Percentiles rank a stretch among this genome's conserved stretches.
Evolutionary conservation across 140 eudicot species (phyloP).

Genomic region (Ambrosia hybrid): DNA sequence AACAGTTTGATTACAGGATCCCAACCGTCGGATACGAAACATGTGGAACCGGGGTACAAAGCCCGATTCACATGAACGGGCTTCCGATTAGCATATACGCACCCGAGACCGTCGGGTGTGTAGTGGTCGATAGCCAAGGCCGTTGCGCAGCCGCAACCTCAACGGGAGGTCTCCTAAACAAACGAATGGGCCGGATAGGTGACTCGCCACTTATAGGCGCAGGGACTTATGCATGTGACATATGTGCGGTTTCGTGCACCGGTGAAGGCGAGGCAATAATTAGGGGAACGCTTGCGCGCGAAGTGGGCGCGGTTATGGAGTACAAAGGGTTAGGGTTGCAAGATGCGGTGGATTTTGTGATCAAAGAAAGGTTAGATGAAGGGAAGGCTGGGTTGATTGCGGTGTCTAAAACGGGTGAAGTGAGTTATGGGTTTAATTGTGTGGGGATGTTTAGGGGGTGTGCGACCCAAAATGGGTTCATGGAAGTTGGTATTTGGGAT

Average conservation of each 20-base stretch:
- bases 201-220: slow-evolving; percentile 88
- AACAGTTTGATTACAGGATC: slow-evolving; percentile 77
- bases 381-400: slow-evolving; percentile 89
- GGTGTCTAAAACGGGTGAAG: slow-evolving; percentile 76
- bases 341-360: slow-evolving; percentile 82
- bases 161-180: slow-evolving; percentile 92
- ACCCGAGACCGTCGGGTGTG: slow-evolving; percentile 93
- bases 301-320: slow-evolving; percentile 96
- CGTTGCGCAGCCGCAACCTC: slow-evolving; percentile 95
- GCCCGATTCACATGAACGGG: slow-evolving; percentile 71
- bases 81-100: slow-evolving; percentile 72
- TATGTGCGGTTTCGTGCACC: slow-evolving; percentile 84
- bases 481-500: slow-evolving; percentile 92
- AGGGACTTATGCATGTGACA: slow-evolving; percentile 80
- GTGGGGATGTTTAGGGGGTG: slow-evolving; percentile 88
- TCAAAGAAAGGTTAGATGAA: slow-evolving; percentile 67
- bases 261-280: slow-evolving; percentile 95
- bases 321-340: slow-evolving; percentile 75
- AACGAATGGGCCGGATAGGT: slow-evolving; percentile 81
- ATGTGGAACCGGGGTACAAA: slow-evolving; percentile 51
- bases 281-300: slow-evolving; percentile 85
- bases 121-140: slow-evolving; percentile 74
- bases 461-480: slow-evolving; percentile 82
- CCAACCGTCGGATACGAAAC: slow-evolving; percentile 51
- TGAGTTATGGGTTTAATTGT: slow-evolving; percentile 76